phyloP scores from a whole-genome alignment of 257 asterid species.

The Salvia rosmarinus region DNA sequence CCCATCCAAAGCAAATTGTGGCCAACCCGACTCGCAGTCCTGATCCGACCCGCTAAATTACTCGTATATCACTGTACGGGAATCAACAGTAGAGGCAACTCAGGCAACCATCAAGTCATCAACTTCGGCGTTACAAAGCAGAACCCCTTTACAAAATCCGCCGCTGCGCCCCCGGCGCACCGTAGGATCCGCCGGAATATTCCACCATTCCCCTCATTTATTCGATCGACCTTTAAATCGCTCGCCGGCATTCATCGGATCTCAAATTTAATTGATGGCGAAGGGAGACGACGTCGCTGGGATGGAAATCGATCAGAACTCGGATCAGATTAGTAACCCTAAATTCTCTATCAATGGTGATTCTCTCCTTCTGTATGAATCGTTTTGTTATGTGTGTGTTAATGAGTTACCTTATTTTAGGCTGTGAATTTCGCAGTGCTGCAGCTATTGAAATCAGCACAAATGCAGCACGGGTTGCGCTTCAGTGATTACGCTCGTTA shows the following conservation, averaged over 20 bases:
- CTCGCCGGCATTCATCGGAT: constrained; percentile 30
- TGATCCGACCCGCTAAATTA: constrained; percentile 3
- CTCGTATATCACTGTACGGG: not conserved
- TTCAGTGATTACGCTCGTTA: constrained; percentile 89
- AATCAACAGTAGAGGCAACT: not conserved
- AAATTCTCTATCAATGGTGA: constrained; percentile 82
- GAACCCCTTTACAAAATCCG: constrained; percentile 22
- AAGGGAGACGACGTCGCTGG: constrained; percentile 54
- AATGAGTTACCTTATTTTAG: constrained; percentile 22
- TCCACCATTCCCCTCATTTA: not conserved
- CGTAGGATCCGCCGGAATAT: constrained; percentile 27
- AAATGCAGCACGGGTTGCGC: constrained; percentile 99
- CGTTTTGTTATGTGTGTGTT: not conserved
- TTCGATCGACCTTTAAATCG: not conserved
- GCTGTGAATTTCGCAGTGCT: constrained; percentile 57
- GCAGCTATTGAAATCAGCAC: constrained; percentile 91
- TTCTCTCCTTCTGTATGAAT: constrained; percentile 4
- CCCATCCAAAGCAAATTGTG: not conserved
- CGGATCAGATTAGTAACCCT: constrained; percentile 64
- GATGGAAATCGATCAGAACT: constrained; percentile 73
- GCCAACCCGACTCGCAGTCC: not conserved
- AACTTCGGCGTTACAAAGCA: constrained; percentile 25
- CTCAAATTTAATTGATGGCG: constrained; percentile 51
- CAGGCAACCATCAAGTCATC: not conserved
- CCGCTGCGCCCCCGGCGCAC: constrained; percentile 27